phyloP scores from a whole-genome alignment of 768 basidiomycete species.

The Collybiopsis luxurians region DNA sequence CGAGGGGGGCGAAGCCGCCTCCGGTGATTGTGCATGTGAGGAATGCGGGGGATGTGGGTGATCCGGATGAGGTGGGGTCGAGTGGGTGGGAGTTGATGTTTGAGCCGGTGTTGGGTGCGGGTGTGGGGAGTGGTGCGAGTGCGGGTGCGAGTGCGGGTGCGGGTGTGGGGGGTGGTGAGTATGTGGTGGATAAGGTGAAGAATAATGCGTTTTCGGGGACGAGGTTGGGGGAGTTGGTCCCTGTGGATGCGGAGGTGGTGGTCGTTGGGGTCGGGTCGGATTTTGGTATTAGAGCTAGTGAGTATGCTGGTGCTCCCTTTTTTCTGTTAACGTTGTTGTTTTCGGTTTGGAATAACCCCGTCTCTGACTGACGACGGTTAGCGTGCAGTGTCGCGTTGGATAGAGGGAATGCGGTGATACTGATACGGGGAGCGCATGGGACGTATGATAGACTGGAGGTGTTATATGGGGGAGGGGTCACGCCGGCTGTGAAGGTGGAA shows the following conservation, averaged over 20 bases:
- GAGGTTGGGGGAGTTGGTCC: constrained; percentile 45
- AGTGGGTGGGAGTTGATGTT: constrained; percentile 64
- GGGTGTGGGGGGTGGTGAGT: constrained; percentile 41
- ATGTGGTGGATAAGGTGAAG: constrained; percentile 62
- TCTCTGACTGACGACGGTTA: constrained; percentile 22
- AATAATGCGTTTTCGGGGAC: constrained; percentile 72
- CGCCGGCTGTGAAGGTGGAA: constrained; percentile 50
- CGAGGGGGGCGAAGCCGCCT: constrained; percentile 43
- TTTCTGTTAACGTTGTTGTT: background rate
- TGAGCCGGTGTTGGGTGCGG: constrained; percentile 34
- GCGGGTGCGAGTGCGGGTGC: too few relatives aligned
- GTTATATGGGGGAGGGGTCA: constrained; percentile 53
- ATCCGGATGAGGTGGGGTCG: constrained; percentile 54
- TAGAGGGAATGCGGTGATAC: constrained; percentile 63
- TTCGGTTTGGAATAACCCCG: background rate
- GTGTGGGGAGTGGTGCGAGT: too few relatives aligned
- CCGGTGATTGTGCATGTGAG: constrained; percentile 68
- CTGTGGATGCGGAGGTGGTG: constrained; percentile 56
- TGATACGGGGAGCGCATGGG: constrained; percentile 64
- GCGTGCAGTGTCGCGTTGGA: constrained; percentile 62
- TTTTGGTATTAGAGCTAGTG: constrained; percentile 50
- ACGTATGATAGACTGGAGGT: constrained; percentile 67
- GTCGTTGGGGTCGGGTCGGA: constrained; percentile 70
- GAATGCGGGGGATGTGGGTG: constrained; percentile 59
- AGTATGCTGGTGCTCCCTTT: too few relatives aligned